Evolutionary conservation across 2,329 filamentous ascomycete species (phyloP).

Genomic region (Thelonectria rubi): DNA sequence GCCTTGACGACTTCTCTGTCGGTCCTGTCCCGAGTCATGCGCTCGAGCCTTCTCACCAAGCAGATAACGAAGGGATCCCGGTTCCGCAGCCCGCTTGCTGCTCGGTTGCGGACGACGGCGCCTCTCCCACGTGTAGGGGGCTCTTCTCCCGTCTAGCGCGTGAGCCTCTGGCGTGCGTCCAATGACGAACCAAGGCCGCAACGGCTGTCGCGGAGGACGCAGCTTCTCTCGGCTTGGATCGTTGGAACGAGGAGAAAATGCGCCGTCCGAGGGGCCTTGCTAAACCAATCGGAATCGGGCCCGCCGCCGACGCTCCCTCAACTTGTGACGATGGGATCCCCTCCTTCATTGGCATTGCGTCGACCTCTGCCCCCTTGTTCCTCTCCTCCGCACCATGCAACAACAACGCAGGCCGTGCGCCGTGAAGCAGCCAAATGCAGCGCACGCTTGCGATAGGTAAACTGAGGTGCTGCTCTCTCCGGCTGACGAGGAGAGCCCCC

Average conservation of each 20-base stretch:
- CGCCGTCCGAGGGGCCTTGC: background rate
- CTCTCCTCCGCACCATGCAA: too few species aligned
- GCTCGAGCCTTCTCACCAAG: background rate
- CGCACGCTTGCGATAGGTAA: too few species aligned
- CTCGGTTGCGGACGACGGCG: too few species aligned
- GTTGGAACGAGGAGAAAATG: background rate
- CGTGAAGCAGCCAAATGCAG: too few species aligned
- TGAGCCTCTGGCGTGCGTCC: background rate
- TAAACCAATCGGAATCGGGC: background rate
- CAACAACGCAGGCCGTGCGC: too few species aligned
- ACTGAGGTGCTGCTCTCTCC: background rate
- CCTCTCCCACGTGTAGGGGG: background rate
- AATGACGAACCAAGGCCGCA: background rate
- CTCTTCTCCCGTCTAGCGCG: background rate
- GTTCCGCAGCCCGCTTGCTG: background rate
- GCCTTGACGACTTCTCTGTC: background rate
- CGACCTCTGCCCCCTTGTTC: background rate
- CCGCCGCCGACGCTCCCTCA: background rate
- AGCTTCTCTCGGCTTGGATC: background rate
- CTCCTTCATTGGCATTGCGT: background rate
- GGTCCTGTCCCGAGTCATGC: slow-evolving; percentile 1
- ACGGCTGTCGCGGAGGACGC: too few species aligned
- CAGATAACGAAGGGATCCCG: background rate
- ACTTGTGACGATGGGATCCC: background rate
- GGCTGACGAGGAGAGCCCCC: background rate